A percentile compares a stretch with the other conserved stretches of the same genome.
phyloP scores from a whole-genome alignment of 768 basidiomycete genomes.

The Kwoniella shandongensis region DNA sequence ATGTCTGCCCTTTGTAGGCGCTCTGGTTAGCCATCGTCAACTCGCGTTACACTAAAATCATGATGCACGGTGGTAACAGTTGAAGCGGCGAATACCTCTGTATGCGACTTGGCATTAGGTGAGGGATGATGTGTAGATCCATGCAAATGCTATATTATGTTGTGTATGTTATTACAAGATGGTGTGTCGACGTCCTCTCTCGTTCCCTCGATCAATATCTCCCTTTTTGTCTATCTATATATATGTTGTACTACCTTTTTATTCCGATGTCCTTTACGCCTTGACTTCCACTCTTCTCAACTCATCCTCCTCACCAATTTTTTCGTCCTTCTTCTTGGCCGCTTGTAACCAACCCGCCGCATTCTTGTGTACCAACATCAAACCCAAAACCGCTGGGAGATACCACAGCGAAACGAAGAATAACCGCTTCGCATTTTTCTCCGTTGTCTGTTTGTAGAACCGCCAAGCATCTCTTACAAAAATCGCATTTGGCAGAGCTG shows the following conservation, averaged over 20 bases:
- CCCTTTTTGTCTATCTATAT: too few relatives aligned
- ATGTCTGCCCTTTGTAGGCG: too few relatives aligned
- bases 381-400: constrained; percentile 77
- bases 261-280: not conserved
- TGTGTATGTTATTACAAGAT: not conserved
- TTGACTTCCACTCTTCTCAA: not conserved
- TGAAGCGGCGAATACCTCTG: too few relatives aligned
- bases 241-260: too few relatives aligned
- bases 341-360: constrained; percentile 50
- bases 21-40: too few relatives aligned
- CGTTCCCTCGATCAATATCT: too few relatives aligned
- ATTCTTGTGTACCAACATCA: constrained; percentile 95
- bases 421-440: constrained; percentile 64
- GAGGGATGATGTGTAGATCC: too few relatives aligned
- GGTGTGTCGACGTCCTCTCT: too few relatives aligned
- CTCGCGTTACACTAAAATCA: too few relatives aligned
- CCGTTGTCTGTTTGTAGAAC: constrained; percentile 67
- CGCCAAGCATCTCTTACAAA: constrained; percentile 67
- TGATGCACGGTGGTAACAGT: too few relatives aligned
- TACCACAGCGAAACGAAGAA: constrained; percentile 87
- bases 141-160: not conserved
- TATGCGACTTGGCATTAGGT: too few relatives aligned
- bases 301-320: not conserved
- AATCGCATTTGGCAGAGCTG: constrained; percentile 71
- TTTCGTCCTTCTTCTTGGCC: constrained; percentile 16